Percentiles rank a stretch among this genome's conserved stretches.
These are phyloP conservation scores for Boletus pseudo-olivaceus DNA, from an alignment of 768 basidiomycete genomes.

Conservation along the genomic window DNA sequence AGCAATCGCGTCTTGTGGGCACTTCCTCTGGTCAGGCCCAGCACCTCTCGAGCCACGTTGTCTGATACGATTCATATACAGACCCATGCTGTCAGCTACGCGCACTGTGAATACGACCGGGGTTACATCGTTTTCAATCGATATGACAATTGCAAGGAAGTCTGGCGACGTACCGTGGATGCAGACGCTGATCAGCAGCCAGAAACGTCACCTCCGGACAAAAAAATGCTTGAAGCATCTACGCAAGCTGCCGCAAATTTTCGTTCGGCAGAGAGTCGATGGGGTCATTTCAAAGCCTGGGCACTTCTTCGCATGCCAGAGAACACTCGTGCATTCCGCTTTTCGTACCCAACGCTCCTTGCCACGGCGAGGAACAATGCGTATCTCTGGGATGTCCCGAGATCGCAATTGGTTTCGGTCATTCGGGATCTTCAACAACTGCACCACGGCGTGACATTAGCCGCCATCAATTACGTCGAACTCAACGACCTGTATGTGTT, in stretches of 20 bases:
- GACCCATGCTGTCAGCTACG: conserved; percentile 32
- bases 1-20: conserved; percentile 55
- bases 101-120: conserved; percentile 70
- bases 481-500: conserved; percentile 56
- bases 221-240: conserved; percentile 24
- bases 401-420: conserved; percentile 45
- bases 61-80: conserved; percentile 4
- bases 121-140: conserved; percentile 75
- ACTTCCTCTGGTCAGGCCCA: conserved; percentile 46
- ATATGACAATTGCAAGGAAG: conserved; percentile 53
- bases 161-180: conserved; percentile 55
- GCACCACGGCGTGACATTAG: conserved; percentile 24
- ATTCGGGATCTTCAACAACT: conserved; percentile 20
- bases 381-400: conserved; percentile 62
- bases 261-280: conserved; percentile 10
- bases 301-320: conserved; percentile 50
- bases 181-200: conserved; percentile 24
- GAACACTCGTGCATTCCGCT: conserved; percentile 52
- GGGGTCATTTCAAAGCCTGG: conserved; percentile 63
- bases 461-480: conserved; percentile 61
- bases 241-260: conserved; percentile 16
- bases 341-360: conserved; percentile 64
- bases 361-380: conserved; percentile 43
- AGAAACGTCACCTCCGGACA: conserved; percentile 33
- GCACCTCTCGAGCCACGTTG: not conserved